Evolutionary conservation across 768 basidiomycete species (phyloP).

Genomic region (Mrakia hoshinonis): DNA sequence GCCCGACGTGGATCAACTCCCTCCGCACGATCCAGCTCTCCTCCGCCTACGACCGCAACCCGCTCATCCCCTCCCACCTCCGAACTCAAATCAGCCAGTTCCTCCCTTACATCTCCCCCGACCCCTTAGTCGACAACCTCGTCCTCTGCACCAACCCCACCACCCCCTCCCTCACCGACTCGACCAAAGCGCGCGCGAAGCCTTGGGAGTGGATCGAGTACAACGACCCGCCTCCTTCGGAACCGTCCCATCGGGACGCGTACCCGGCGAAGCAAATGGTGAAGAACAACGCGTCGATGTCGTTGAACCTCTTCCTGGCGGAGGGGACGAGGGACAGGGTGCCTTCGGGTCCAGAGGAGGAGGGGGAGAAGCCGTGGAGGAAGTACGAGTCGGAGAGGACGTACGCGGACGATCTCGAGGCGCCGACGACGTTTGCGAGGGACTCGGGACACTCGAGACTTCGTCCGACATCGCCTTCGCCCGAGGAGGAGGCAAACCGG

Average conservation of each 20-base stretch:
- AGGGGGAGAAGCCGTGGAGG: not conserved
- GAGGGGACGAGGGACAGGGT: constrained; percentile 21
- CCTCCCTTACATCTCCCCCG: not conserved
- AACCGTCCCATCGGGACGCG: constrained; percentile 9
- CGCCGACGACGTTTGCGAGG: constrained; percentile 6
- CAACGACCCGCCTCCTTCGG: constrained; percentile 4
- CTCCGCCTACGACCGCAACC: not conserved
- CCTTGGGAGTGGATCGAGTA: constrained; percentile 27
- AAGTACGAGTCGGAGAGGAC: constrained; percentile 11
- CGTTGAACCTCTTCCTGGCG: constrained; percentile 12
- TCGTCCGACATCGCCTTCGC: not conserved
- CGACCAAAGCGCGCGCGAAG: not conserved
- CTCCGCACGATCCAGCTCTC: constrained; percentile 21
- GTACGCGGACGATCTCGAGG: constrained; percentile 26
- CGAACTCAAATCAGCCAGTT: constrained; percentile 6
- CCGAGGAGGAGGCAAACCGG: not conserved
- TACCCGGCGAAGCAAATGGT: not conserved
- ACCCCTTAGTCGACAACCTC: constrained; percentile 10
- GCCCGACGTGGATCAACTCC: not conserved
- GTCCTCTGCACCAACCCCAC: not conserved
- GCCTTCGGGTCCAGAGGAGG: not conserved
- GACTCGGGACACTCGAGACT: constrained; percentile 12
- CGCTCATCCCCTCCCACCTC: constrained; percentile 15
- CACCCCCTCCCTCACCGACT: not conserved
- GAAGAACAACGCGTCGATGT: constrained; percentile 7